Conservation (phyloP, 345 rosid species). For the Theobroma cacao region DNA sequence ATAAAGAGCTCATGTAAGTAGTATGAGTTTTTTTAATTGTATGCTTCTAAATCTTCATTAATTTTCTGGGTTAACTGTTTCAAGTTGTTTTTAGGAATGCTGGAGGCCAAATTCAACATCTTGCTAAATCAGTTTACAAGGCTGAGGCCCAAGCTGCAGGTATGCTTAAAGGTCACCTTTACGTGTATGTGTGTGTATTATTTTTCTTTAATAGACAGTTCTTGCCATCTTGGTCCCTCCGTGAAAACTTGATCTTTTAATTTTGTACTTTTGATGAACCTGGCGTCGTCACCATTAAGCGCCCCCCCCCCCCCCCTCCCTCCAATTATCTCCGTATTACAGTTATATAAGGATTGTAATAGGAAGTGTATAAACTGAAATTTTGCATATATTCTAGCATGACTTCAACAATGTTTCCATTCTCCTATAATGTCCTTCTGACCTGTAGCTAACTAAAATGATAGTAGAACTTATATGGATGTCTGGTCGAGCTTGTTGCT, state of each 20-base stretch:
- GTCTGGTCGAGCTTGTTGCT: background rate
- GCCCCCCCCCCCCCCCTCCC: background rate
- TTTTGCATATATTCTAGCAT: background rate
- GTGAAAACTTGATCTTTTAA: background rate
- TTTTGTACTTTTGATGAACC: background rate
- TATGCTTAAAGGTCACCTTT: slow-evolving; percentile 17
- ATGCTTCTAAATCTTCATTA: slow-evolving; percentile 1
- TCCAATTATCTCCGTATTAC: background rate
- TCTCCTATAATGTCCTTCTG: background rate
- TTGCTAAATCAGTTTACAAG: slow-evolving; percentile 70
- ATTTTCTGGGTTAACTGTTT: slow-evolving; percentile 3
- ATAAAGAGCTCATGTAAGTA: slow-evolving; percentile 63
- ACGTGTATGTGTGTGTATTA: background rate
- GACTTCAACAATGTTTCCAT: background rate
- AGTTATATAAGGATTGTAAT: background rate
- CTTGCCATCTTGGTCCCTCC: background rate
- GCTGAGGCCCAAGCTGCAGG: slow-evolving; percentile 80
- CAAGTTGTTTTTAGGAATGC: slow-evolving; percentile 49
- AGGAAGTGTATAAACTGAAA: background rate
- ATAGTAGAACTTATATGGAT: background rate
- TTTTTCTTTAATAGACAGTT: background rate
- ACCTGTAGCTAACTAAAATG: background rate
- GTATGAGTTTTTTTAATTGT: background rate
- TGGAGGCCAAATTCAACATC: slow-evolving; percentile 66
- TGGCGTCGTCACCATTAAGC: background rate